These are phyloP conservation scores for Salix purpurea DNA, from an alignment of 345 rosid species.

Conservation along the genomic window DNA sequence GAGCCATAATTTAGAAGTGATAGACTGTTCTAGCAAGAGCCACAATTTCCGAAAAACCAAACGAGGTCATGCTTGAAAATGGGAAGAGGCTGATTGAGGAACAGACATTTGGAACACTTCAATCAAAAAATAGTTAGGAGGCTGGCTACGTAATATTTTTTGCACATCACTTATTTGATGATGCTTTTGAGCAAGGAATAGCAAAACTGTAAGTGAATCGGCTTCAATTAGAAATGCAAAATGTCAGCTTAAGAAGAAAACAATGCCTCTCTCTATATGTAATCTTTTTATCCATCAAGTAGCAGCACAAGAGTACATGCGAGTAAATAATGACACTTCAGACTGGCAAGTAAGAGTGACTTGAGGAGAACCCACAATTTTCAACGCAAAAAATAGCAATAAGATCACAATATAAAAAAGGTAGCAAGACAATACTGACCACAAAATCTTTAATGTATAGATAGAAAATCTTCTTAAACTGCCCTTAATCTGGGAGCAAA, in stretches of 20 bases:
- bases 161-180: conserved; percentile 4
- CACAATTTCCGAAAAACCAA: background rate
- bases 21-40: conserved; percentile 5
- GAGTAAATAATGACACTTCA: background rate
- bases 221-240: conserved; percentile 1
- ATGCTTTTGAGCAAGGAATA: conserved; percentile 1
- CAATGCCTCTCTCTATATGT: conserved; percentile 3
- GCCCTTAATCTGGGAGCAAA: conserved; percentile 2
- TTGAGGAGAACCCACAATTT: background rate
- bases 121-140: background rate
- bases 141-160: conserved; percentile 6
- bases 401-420: background rate
- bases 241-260: conserved; percentile 1
- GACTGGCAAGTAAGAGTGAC: too few relatives aligned
- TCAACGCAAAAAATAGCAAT: background rate
- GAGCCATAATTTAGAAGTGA: background rate
- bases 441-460: conserved; percentile 8
- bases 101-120: background rate
- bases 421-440: conserved; percentile 2
- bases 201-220: conserved; percentile 2
- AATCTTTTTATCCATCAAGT: too few relatives aligned
- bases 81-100: conserved; percentile 10
- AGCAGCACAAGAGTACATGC: too few relatives aligned
- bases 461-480: background rate
- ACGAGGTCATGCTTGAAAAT: background rate